A percentile compares a stretch with the other conserved stretches of the same genome.
phyloP scores from a whole-genome alignment of 805 yeast genomes.

The Candida alai region DNA sequence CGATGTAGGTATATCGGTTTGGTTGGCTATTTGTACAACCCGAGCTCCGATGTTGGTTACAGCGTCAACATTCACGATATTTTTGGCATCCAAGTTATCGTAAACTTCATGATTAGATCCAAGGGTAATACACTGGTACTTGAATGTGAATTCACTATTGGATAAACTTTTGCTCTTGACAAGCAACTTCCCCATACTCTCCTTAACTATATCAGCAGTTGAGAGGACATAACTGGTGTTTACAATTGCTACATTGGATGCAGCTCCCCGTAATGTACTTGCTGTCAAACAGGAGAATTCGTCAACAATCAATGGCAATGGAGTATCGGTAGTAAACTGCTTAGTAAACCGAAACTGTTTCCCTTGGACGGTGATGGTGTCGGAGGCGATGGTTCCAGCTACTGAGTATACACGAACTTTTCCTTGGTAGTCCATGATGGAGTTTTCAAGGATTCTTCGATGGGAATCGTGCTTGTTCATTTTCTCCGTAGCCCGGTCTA shows the following conservation, averaged over 20 bases:
- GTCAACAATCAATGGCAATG: constrained; percentile 12
- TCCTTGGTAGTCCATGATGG: constrained; percentile 36
- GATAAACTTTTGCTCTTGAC: background rate
- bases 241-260: constrained; percentile 17
- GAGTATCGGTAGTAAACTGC: constrained; percentile 6
- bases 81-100: background rate
- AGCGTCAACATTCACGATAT: too few relatives aligned
- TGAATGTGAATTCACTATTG: constrained; percentile 1
- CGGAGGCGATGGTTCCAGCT: constrained; percentile 1
- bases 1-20: too few relatives aligned
- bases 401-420: constrained; percentile 23
- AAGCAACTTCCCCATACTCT: background rate
- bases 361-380: constrained; percentile 5
- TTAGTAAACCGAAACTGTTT: constrained; percentile 17
- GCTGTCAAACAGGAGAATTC: constrained; percentile 21
- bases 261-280: constrained; percentile 8
- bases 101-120: background rate
- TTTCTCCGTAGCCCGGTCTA: constrained; percentile 23
- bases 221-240: background rate
- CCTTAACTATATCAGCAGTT: background rate
- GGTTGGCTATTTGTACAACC: too few relatives aligned
- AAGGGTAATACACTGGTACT: constrained; percentile 6
- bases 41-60: too few relatives aligned
- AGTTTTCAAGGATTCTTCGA: constrained; percentile 45
- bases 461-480: constrained; percentile 32